Evolutionary conservation across 2,329 filamentous ascomycete species (phyloP).

Genomic region (Sclerotinia subarctica): DNA sequence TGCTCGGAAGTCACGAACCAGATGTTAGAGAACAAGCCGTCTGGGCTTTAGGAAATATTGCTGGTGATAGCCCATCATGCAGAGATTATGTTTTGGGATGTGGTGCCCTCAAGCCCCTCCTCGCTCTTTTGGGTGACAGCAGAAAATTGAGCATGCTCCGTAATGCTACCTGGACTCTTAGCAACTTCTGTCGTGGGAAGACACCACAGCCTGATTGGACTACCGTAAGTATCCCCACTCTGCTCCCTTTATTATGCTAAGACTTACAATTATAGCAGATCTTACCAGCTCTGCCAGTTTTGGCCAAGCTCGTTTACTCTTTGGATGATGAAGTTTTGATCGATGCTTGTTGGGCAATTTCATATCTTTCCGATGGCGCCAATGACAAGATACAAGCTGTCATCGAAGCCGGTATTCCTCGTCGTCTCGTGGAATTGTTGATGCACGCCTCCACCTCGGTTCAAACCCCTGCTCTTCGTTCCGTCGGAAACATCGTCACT

Average conservation of each 20-base stretch:
- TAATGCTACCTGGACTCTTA: constrained; percentile 97
- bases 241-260: constrained; percentile 24
- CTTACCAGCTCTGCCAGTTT: constrained; percentile 86
- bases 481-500: constrained; percentile 97
- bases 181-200: constrained; percentile 99
- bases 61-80: constrained; percentile 95
- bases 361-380: constrained; percentile 93
- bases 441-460: constrained; percentile 99
- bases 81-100: constrained; percentile 93
- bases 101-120: constrained; percentile 84
- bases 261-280: constrained; percentile 58
- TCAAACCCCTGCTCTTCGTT: constrained; percentile 93
- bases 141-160: constrained; percentile 98
- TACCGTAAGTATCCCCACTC: constrained; percentile 61
- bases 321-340: constrained; percentile 97
- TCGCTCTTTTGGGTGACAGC: constrained; percentile 89
- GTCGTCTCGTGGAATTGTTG: constrained; percentile 90
- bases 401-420: constrained; percentile 96
- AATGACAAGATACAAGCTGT: constrained; percentile 99
- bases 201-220: constrained; percentile 97
- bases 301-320: constrained; percentile 97
- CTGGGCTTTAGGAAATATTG: constrained; percentile 98
- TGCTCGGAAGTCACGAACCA: constrained; percentile 91
- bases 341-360: constrained; percentile 99
- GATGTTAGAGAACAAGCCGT: constrained; percentile 98